Evolutionary conservation across 306 rosid species (phyloP).

Genomic region (Trifolium dubium): DNA sequence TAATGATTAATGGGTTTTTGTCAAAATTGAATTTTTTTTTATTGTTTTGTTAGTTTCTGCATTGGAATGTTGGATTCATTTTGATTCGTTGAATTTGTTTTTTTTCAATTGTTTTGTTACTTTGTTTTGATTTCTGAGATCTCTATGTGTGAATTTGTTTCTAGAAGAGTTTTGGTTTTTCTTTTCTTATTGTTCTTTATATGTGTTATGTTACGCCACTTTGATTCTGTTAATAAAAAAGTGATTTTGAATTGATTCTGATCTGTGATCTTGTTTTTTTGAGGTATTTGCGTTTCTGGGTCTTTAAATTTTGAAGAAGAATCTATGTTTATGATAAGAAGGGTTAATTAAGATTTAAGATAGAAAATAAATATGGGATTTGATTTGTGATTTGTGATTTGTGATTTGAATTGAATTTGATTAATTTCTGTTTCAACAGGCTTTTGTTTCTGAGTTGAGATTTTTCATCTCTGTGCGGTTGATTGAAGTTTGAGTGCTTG

Average conservation of each 20-base stretch:
- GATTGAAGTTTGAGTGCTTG: constrained; percentile 41
- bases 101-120: constrained; percentile 31
- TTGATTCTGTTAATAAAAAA: constrained; percentile 26
- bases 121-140: constrained; percentile 45
- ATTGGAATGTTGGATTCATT: constrained; percentile 43
- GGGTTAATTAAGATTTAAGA: constrained; percentile 1
- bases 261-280: constrained; percentile 41
- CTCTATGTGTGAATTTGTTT: constrained; percentile 17
- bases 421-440: constrained; percentile 58
- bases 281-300: constrained; percentile 38
- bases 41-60: constrained; percentile 19
- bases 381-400: constrained; percentile 33
- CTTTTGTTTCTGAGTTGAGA: constrained; percentile 21
- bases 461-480: constrained; percentile 28
- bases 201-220: constrained; percentile 8
- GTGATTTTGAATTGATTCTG: constrained; percentile 47
- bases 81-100: constrained; percentile 6
- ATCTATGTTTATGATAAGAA: neutral
- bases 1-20: constrained; percentile 33
- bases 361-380: neutral
- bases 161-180: neutral
- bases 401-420: constrained; percentile 40
- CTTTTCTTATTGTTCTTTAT: neutral
- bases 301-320: constrained; percentile 5
- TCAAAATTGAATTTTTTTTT: constrained; percentile 20